Percentiles rank a stretch among this genome's conserved stretches.
Conservation (phyloP, 805 yeast genomes). For the Candida palmyrensis region DNA sequence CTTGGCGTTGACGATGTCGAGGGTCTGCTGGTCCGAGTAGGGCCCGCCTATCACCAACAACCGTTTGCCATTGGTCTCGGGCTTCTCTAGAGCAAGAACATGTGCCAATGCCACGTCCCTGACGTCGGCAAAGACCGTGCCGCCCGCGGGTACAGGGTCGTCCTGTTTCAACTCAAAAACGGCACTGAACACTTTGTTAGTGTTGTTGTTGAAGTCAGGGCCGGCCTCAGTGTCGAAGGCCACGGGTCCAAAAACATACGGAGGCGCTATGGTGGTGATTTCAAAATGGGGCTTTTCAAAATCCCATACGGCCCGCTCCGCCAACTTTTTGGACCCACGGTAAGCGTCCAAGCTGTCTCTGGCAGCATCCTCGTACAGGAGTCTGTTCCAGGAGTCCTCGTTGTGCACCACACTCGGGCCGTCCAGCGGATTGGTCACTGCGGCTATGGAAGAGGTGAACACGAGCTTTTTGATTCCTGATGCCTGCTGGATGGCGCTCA, state of each 20-base stretch:
- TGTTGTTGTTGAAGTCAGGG: conserved; percentile 5
- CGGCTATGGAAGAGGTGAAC: conserved; percentile 50
- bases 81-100: conserved; percentile 11
- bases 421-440: conserved; percentile 28
- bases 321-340: conserved; percentile 56
- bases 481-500: conserved; percentile 42
- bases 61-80: conserved; percentile 6
- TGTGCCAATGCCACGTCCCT: conserved; percentile 19
- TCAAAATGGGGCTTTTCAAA: conserved; percentile 33
- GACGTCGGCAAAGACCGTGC: conserved; percentile 10
- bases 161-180: conserved; percentile 7
- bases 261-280: conserved; percentile 30
- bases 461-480: conserved; percentile 40
- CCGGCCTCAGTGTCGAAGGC: conserved; percentile 26
- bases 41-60: conserved; percentile 4
- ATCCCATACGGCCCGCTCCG: conserved; percentile 62
- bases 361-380: conserved; percentile 45
- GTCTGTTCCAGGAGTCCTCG: conserved; percentile 50
- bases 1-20: conserved; percentile 1
- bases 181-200: conserved; percentile 7
- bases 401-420: conserved; percentile 11
- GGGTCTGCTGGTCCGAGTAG: background rate
- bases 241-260: conserved; percentile 39
- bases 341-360: conserved; percentile 36
- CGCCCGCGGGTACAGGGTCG: background rate